Evolutionary conservation across 148 eudicot species (phyloP), one percentile per base, ranked within the genome.

Genomic region (Diospyros lotus): DNA sequence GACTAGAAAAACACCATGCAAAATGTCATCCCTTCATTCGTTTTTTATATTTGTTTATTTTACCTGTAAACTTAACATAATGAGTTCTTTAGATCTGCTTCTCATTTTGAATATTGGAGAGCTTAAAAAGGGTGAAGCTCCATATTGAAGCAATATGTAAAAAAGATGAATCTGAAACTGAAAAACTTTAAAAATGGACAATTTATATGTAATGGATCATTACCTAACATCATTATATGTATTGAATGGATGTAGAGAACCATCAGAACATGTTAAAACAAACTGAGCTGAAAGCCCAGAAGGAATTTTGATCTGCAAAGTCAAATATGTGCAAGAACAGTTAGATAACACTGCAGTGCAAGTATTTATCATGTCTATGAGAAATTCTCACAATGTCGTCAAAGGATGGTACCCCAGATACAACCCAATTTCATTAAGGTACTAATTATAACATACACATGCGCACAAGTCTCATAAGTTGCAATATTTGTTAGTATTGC

Each of bases 231-330:
- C 90, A 18, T 88, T 79, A 80, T 87, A 77, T 63, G 93, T 85
- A 79, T 79, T 91, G 65, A 91, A 86, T 59, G 92, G 90, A 87
- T 87, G 84, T 68, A 93, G 86, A 78, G 95, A 91, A 61, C 93
- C 97, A 84, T 91, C 83, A 6, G 93, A 83, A 85, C 87, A 79
- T 59, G 86, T 88, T 74, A 91, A 74, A 68, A 90, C 97, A 82
- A 94, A 94, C 64, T 94, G 95, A 64, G 93, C 73, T 68, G 95
- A 86, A 45, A 84, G 79, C 60, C 98, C 98, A 69, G 79, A 79
- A n/a, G 98, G 97, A 86, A 94, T 89, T 81, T 86, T 90, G 72
- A 91, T 91, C 98, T 94, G 93, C 82, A 80, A 79, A 62, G 17
- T 43, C 14, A 58, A 9, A 40, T 39, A 68, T 13, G 12, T 53